Evolutionary conservation across 2,329 filamentous ascomycete genomes (phyloP), one percentile per base, ranked within the genome.

Genomic region (Ramichloridium luteum): DNA sequence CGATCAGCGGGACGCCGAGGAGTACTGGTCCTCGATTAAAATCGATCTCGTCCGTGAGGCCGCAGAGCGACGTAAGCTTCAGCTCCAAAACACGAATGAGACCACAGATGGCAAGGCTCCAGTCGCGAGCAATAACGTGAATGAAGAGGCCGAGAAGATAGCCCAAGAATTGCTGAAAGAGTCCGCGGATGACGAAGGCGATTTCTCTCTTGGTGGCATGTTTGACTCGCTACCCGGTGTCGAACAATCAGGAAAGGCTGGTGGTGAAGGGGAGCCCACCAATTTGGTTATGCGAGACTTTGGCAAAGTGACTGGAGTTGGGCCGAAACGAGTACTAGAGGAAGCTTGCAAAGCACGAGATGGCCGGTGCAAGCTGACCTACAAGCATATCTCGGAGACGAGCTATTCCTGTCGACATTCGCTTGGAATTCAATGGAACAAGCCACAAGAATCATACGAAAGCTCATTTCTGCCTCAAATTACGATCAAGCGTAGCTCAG

Each of bases 331-430:
- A 42, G 68, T 82, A 16, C 60, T 96, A 9, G 85, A 94, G 54
- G 86, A 94, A 54, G 73, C 82, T n/a, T 92, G 86, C 53, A 77
- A 80, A 46, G 73, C 84, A 40, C 78, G 83, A 56, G 84, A 93
- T 50, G 62, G 77, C 2, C 67, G 67, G 3, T 80, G 70, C 16
- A 78, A 70, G 44, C 58, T 93, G 14, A 61, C 59, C 3, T 90
- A 78, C 52, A 74, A 67, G 34, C 58, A 80, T 25, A 61, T 90
- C 15, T 92, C 84, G 1, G 70, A 78, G 14, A 74, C 76, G 4
- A 66, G 74, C 1, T 90, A 83, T 56, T 77, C 80, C 2, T 80
- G 79, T 43, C 74, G 82, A 13, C 80, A 92, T 50, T 68, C 75
- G 14, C 60, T 93, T 9, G 73, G 72, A 12, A 76, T 94, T 31